Conservation (phyloP, 768 basidiomycete species). For the Rhodosporidiobolus odoratus region DNA sequence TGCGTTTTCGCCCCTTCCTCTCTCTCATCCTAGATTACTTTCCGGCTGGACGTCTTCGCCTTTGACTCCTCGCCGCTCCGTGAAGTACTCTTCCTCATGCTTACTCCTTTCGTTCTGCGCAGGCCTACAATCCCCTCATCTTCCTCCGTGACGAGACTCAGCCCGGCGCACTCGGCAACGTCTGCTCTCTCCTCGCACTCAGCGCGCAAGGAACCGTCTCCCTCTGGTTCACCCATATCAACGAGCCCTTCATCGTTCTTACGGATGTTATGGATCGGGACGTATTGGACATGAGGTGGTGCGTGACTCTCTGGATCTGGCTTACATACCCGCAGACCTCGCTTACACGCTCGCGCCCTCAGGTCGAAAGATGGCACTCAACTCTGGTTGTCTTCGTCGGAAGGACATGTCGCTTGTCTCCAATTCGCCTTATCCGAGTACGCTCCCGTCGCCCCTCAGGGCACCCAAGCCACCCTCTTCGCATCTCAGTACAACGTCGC, state of each 20-base stretch:
- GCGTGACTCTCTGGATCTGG: constrained; percentile 42
- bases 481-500: constrained; percentile 25
- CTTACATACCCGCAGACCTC: too few relatives aligned
- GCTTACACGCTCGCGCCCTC: too few relatives aligned
- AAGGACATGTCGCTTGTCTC: constrained; percentile 87
- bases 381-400: constrained; percentile 89
- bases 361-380: constrained; percentile 92
- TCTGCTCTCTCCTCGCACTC: constrained; percentile 85
- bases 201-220: constrained; percentile 90
- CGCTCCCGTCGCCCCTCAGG: constrained; percentile 47
- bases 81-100: too few relatives aligned
- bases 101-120: not conserved
- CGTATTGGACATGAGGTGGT: constrained; percentile 95
- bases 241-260: constrained; percentile 82
- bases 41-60: not conserved
- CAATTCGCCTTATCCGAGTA: constrained; percentile 58
- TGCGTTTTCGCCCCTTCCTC: constrained; percentile 1
- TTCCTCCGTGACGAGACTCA: constrained; percentile 70
- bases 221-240: constrained; percentile 91
- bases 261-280: constrained; percentile 91
- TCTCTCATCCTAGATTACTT: not conserved
- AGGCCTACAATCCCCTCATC: constrained; percentile 91
- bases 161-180: constrained; percentile 54
- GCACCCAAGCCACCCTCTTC: constrained; percentile 56
- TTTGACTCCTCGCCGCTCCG: too few relatives aligned